Evolutionary conservation across 2,329 filamentous ascomycete genomes (phyloP).

Genomic region (Talaromyces verruculosus): DNA sequence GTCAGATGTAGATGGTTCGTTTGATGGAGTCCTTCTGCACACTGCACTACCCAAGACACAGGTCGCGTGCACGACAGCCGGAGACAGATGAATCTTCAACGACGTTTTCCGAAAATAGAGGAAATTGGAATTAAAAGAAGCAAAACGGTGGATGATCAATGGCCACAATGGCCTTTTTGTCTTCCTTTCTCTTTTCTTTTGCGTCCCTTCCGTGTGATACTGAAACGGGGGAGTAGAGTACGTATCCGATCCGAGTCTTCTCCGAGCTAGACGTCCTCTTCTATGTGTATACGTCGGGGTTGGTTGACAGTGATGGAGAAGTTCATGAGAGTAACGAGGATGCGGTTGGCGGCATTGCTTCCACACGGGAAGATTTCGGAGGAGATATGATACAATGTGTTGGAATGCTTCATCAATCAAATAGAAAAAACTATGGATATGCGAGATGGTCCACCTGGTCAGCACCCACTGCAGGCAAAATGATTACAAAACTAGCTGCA

Average conservation of each 20-base stretch:
- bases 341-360: conserved; percentile 18
- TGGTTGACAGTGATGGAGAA: neutral
- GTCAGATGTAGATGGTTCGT: neutral
- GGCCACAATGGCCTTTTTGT: conserved; percentile 4
- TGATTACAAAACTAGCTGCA: conserved; percentile 12
- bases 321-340: neutral
- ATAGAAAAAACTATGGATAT: neutral
- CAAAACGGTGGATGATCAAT: conserved; percentile 3
- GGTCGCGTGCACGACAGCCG: neutral
- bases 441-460: conserved; percentile 9
- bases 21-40: neutral
- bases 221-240: neutral
- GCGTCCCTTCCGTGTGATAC: conserved; percentile 1
- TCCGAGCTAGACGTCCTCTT: neutral
- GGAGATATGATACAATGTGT: neutral
- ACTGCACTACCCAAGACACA: conserved; percentile 2
- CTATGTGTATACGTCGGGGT: neutral
- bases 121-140: neutral
- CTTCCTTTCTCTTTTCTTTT: conserved; percentile 4
- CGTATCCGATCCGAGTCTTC: conserved; percentile 13
- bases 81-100: neutral
- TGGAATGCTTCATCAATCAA: conserved; percentile 15
- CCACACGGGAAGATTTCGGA: neutral
- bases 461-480: neutral
- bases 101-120: neutral